phyloP scores from a whole-genome alignment of 306 rosid species.

The Oxytropis ochrocephala region DNA sequence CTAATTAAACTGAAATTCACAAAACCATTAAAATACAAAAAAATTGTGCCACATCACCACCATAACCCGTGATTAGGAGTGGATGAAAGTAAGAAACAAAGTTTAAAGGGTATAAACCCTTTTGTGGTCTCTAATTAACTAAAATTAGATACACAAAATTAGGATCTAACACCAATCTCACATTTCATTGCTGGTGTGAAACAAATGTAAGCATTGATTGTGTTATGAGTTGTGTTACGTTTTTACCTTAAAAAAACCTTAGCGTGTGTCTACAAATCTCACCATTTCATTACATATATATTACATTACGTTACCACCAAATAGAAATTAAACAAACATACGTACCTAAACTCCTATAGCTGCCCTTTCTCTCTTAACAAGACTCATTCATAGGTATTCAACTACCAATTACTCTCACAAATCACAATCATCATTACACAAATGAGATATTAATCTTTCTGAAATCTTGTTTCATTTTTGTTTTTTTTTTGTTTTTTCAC shows the following conservation, averaged over 20 bases:
- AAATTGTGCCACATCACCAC: background rate
- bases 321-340: background rate
- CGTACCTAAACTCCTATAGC: conserved; percentile 3
- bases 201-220: background rate
- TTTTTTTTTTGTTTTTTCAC: background rate
- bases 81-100: too few relatives aligned
- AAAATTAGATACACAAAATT: conserved; percentile 44
- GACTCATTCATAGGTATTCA: conserved; percentile 23
- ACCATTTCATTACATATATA: background rate
- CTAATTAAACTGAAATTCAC: background rate
- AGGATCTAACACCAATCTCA: conserved; percentile 54
- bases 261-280: conserved; percentile 55
- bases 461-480: too few relatives aligned
- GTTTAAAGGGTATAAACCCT: too few relatives aligned
- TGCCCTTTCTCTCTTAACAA: background rate
- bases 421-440: conserved; percentile 12
- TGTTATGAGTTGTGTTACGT: conserved; percentile 34
- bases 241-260: conserved; percentile 48
- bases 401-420: conserved; percentile 1
- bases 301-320: conserved; percentile 29
- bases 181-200: conserved; percentile 35
- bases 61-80: background rate
- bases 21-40: background rate
- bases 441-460: conserved; percentile 11
- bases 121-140: conserved; percentile 29